Conservation (phyloP, 1,284 basidiomycete species). For the Cystobasidiaceae sp. region DNA sequence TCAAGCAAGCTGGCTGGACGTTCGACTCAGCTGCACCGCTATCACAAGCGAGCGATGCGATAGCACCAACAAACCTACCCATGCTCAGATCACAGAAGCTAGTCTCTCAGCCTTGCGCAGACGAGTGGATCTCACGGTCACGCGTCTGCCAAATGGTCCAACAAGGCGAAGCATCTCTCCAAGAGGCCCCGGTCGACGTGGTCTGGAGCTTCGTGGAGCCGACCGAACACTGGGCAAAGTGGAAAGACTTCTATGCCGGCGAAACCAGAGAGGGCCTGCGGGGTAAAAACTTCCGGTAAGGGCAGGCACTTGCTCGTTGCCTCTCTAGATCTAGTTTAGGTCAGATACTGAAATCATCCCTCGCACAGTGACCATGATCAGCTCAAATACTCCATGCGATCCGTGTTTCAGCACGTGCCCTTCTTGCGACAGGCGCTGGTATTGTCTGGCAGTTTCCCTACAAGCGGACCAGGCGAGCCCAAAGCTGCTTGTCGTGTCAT, state of each 20-base stretch:
- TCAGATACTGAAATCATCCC: not conserved
- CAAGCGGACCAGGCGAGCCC: not conserved
- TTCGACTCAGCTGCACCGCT: too few species aligned
- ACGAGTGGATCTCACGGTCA: conserved; percentile 1
- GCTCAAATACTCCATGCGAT: not conserved
- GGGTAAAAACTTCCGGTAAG: not conserved
- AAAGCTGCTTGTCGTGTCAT: not conserved
- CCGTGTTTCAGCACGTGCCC: not conserved
- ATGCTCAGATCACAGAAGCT: not conserved
- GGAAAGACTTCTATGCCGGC: not conserved
- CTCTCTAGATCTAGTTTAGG: not conserved
- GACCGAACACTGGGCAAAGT: conserved; percentile 4
- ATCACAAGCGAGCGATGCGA: too few species aligned
- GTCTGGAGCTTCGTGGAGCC: conserved; percentile 19
- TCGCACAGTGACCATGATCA: not conserved
- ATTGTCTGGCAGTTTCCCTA: not conserved
- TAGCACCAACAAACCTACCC: not conserved
- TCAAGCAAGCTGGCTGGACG: too few species aligned
- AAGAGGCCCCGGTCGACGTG: not conserved
- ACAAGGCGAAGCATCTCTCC: not conserved
- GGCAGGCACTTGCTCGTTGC: not conserved
- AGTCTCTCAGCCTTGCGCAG: conserved; percentile 5
- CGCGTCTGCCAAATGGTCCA: not conserved
- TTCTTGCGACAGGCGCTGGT: not conserved
- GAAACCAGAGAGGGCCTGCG: not conserved